Evolutionary conservation across 1,139 yeast species (phyloP).

Genomic region (Sugiyamaella pinicola): DNA sequence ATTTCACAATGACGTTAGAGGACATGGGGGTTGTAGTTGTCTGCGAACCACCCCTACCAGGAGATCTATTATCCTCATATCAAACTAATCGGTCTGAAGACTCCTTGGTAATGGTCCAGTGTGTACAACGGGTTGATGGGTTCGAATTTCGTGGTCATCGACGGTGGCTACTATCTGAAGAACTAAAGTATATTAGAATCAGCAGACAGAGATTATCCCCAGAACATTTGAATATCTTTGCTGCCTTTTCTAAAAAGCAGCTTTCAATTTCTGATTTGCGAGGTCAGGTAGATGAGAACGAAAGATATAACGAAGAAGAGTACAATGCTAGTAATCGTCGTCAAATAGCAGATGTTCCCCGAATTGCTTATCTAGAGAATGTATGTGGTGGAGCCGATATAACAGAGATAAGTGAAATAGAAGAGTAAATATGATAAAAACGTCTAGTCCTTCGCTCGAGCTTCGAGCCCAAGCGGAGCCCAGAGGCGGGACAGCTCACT

Average conservation of each 20-base stretch:
- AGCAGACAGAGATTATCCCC: conserved; percentile 10
- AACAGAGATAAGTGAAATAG: neutral
- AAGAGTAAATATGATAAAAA: neutral
- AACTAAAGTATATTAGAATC: conserved; percentile 13
- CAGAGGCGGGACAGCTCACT: no score
- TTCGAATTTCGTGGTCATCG: conserved; percentile 11
- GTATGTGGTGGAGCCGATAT: neutral
- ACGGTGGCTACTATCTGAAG: conserved; percentile 14
- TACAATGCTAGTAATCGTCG: neutral
- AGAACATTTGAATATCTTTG: conserved; percentile 4
- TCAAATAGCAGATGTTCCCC: neutral
- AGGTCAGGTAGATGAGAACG: neutral
- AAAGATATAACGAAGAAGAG: neutral
- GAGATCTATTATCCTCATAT: neutral
- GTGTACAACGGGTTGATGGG: conserved; percentile 11
- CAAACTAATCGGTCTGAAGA: neutral
- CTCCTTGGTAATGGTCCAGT: conserved; percentile 15
- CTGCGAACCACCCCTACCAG: neutral
- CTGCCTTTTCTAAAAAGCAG: conserved; percentile 10
- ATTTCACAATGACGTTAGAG: conserved; percentile 5
- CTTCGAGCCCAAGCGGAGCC: no score
- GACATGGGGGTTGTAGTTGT: conserved; percentile 2
- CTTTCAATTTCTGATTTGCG: conserved; percentile 10
- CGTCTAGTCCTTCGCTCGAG: neutral
- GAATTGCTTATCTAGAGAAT: conserved; percentile 1